phyloP scores from a whole-genome alignment of 2,329 filamentous ascomycete genomes.

The Stemphylium beticola region DNA sequence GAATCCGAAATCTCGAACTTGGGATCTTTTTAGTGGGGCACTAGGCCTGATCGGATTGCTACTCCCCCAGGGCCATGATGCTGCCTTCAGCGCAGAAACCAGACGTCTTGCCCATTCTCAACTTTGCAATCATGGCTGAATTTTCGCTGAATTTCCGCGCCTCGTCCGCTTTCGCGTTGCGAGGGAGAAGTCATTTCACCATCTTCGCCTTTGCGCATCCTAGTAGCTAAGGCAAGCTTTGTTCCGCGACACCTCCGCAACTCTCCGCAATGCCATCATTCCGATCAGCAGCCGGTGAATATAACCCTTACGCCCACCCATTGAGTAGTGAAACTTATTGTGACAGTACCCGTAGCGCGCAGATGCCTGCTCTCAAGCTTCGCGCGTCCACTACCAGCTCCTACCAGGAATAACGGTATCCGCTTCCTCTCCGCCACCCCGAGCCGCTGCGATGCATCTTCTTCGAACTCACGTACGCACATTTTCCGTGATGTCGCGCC shows the following conservation, averaged over 20 bases:
- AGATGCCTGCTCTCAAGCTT: constrained; percentile 5
- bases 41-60: constrained; percentile 10
- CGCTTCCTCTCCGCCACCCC: constrained; percentile 30
- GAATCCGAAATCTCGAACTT: constrained; percentile 17
- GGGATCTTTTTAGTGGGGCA: constrained; percentile 29
- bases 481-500: constrained; percentile 77
- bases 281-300: constrained; percentile 26
- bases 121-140: constrained; percentile 23
- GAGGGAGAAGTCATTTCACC: neutral
- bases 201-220: neutral
- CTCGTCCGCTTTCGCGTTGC: constrained; percentile 13
- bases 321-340: constrained; percentile 21
- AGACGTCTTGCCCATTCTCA: constrained; percentile 31
- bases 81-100: constrained; percentile 32
- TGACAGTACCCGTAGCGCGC: constrained; percentile 17
- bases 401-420: constrained; percentile 7
- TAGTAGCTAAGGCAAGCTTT: constrained; percentile 5
- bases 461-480: constrained; percentile 56
- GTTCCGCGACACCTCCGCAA: constrained; percentile 27
- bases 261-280: constrained; percentile 34
- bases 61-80: constrained; percentile 8
- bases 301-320: constrained; percentile 8
- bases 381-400: neutral
- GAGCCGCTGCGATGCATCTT: constrained; percentile 23
- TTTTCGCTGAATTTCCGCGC: neutral